Evolutionary conservation across 768 basidiomycete species (phyloP).

Genomic region (Aureoboletus auriporus): DNA sequence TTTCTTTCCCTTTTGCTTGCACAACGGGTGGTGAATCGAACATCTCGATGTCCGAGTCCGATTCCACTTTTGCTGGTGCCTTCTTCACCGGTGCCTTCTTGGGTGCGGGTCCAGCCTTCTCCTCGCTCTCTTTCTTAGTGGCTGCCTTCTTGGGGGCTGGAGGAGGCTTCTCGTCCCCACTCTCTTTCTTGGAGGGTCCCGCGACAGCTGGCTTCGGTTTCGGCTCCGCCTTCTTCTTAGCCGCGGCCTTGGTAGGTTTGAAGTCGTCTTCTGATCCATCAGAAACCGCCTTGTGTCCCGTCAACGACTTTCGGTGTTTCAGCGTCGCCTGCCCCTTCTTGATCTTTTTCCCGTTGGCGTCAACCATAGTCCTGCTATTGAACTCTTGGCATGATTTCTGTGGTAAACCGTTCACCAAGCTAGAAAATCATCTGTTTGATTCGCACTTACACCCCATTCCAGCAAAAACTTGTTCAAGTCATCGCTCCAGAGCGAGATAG

Average conservation of each 20-base stretch:
- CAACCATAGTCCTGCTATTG: slow-evolving; percentile 42
- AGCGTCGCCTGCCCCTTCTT: slow-evolving; percentile 56
- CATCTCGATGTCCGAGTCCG: slow-evolving; percentile 38
- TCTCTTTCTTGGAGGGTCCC: slow-evolving; percentile 44
- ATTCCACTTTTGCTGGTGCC: slow-evolving; percentile 25
- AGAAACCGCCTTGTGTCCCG: slow-evolving; percentile 36
- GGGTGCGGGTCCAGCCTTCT: slow-evolving; percentile 39
- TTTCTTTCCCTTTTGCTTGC: slow-evolving; percentile 40
- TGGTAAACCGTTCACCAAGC: slow-evolving; percentile 2
- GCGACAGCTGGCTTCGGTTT: slow-evolving; percentile 23
- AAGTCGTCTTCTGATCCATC: slow-evolving; percentile 53
- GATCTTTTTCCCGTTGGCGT: slow-evolving; percentile 48
- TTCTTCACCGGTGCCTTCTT: slow-evolving; percentile 24
- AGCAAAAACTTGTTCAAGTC: slow-evolving; percentile 82
- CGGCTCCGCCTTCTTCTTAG: slow-evolving; percentile 34
- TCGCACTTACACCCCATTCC: slow-evolving; percentile 76
- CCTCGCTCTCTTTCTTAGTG: slow-evolving; percentile 31
- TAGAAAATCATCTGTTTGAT: not conserved
- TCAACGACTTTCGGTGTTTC: slow-evolving; percentile 49
- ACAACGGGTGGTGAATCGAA: slow-evolving; percentile 16
- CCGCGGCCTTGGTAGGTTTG: slow-evolving; percentile 46
- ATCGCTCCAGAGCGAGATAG: slow-evolving; percentile 82
- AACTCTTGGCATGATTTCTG: slow-evolving; percentile 42
- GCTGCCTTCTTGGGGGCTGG: slow-evolving; percentile 29
- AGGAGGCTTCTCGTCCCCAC: slow-evolving; percentile 35